phyloP scores from a whole-genome alignment of 225 moss, liverwort and hornwort genomes.

The Takakia lepidozioides region DNA sequence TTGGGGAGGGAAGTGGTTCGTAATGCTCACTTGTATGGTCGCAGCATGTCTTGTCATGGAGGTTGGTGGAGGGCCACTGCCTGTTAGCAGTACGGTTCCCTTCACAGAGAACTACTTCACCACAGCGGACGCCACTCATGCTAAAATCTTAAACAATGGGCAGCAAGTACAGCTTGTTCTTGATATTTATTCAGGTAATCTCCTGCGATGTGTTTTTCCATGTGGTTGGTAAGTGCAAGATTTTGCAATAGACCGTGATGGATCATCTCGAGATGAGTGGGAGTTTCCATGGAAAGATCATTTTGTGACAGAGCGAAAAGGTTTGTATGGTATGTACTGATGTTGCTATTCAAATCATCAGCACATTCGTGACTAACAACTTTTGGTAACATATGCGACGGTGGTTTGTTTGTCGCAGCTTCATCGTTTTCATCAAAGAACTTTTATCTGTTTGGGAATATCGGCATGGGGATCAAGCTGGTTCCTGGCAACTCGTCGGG shows the following conservation, averaged over 20 bases:
- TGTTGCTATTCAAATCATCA: too few species aligned
- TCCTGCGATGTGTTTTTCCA: too few species aligned
- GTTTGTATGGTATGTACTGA: too few species aligned
- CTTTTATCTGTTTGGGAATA: slow-evolving; percentile 36
- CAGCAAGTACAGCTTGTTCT: slow-evolving; percentile 39
- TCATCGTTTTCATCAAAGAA: slow-evolving; percentile 44
- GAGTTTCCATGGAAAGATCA: too few species aligned
- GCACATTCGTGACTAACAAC: too few species aligned
- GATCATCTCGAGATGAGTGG: not conserved
- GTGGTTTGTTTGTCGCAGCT: slow-evolving; percentile 12
- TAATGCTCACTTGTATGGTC: too few species aligned
- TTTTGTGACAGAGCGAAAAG: too few species aligned
- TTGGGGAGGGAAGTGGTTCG: too few species aligned
- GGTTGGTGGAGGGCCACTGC: slow-evolving; percentile 7
- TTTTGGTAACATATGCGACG: not conserved
- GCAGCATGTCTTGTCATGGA: slow-evolving; percentile 18
- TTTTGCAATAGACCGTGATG: too few species aligned
- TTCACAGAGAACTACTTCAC: slow-evolving; percentile 37
- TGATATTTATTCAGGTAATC: slow-evolving; percentile 9
- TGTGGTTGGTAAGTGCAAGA: too few species aligned
- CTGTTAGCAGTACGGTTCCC: slow-evolving; percentile 12
- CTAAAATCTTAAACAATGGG: slow-evolving; percentile 30
- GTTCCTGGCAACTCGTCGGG: slow-evolving; percentile 40
- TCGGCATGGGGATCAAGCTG: slow-evolving; percentile 50
- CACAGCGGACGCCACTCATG: slow-evolving; percentile 33